phyloP scores from a whole-genome alignment of 148 eudicot genomes.

The Vaccinium vitisidaea region DNA sequence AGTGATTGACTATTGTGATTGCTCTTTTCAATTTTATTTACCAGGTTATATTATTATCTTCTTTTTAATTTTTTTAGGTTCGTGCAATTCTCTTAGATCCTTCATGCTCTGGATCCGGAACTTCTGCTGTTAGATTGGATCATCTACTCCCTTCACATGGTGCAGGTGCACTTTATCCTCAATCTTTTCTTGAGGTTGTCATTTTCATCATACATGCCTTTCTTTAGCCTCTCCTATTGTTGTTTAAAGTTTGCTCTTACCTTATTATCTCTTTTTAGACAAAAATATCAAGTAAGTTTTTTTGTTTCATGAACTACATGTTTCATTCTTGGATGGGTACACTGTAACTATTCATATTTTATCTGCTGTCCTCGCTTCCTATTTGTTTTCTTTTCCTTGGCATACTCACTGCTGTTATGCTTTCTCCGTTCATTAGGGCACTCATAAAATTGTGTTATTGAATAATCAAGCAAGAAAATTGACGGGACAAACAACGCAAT shows the following conservation, averaged over 20 bases:
- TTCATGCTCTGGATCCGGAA: constrained; percentile 99
- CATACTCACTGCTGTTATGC: not conserved
- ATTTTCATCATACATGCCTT: not conserved
- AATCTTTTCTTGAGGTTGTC: not conserved
- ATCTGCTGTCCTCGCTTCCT: not conserved
- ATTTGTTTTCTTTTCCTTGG: not conserved
- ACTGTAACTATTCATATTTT: not conserved
- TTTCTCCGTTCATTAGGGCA: not conserved
- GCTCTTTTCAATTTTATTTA: not conserved
- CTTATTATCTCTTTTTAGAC: not conserved
- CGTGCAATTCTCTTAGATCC: constrained; percentile 95
- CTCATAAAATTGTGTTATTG: not conserved
- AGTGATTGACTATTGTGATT: not conserved
- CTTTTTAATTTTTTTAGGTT: constrained; percentile 40
- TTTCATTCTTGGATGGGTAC: not conserved
- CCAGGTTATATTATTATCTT: not conserved
- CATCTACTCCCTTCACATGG: constrained; percentile 83
- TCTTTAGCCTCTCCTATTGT: not conserved
- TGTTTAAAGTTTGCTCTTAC: not conserved
- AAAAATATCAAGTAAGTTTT: not conserved
- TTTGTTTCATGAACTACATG: not conserved
- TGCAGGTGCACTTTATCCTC: constrained; percentile 36
- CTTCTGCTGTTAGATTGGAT: constrained; percentile 83
- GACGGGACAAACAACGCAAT: not conserved
- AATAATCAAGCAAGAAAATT: constrained; percentile 1